A percentile compares a stretch with the other conserved stretches of the same genome.
Conservation (phyloP, 2,329 filamentous ascomycete species). For the Elsinoe necatrix region DNA sequence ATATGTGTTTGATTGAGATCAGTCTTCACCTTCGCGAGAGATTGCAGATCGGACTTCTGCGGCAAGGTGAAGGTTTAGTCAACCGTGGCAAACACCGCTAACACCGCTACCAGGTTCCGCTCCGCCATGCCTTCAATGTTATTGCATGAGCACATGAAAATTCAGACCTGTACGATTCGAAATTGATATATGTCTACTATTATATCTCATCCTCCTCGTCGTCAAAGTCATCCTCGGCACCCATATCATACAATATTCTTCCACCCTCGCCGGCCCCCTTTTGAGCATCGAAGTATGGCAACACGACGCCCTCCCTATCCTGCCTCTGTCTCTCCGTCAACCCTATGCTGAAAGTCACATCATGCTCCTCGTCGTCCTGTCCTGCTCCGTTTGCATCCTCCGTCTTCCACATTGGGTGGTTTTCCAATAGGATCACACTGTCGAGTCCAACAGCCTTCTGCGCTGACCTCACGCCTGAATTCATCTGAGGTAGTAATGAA, state of each 20-base stretch:
- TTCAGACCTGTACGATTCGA: background rate
- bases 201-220: constrained; percentile 91
- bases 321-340: constrained; percentile 83
- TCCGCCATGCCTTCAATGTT: background rate
- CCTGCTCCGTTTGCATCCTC: constrained; percentile 32
- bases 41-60: background rate
- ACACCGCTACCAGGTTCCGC: background rate
- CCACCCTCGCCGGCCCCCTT: constrained; percentile 74
- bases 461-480: background rate
- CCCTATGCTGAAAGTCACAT: constrained; percentile 75
- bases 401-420: constrained; percentile 61
- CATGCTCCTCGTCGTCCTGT: constrained; percentile 40
- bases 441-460: constrained; percentile 22
- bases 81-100: background rate
- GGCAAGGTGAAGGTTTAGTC: background rate
- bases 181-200: constrained; percentile 13
- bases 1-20: background rate
- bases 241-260: constrained; percentile 93
- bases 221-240: constrained; percentile 86
- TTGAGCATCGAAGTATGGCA: constrained; percentile 97
- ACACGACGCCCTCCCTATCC: constrained; percentile 78
- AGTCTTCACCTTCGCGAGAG: background rate
- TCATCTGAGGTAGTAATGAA: background rate
- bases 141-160: background rate
- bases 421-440: constrained; percentile 56